Evolutionary conservation across 1,284 basidiomycete species (phyloP), one percentile per base, ranked within the genome.

Genomic region (Cutaneotrichosporon sp.): DNA sequence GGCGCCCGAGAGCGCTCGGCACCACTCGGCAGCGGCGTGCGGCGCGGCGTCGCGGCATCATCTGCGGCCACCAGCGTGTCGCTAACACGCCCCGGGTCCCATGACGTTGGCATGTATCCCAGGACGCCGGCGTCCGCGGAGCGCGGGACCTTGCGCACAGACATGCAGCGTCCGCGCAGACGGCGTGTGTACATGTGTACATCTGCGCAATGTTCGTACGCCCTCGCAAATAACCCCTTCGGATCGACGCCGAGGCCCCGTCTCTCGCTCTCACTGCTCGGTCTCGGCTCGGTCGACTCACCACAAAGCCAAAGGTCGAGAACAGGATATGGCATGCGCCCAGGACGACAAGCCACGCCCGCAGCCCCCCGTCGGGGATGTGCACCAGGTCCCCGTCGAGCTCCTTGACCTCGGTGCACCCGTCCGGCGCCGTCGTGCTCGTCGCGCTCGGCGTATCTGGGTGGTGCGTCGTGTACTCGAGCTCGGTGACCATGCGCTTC

Each of bases 321-420:
- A 69, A 69, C 34, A 63, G 20, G 20, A 65, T 62, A 27, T 69
- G 67, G 29, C 51, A 42, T 3, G 61, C 59, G 31, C 67, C 67
- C 2, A 58, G 34, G 9, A 69, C 65, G 45, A 69, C 65, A 5
- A 69, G 58, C 67, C 67, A 69, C 13, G 65, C 65, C 3, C 67
- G 57, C 49, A 54, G 33, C 24, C 67, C 67, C 2, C 66, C 65
- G 38, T 69, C 67, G 4, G 67, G 67, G 20, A 69, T 65, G 16
- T 64, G 62, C 18, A 65, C 61, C 18, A 64, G 54, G 24, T 61
- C 51, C 20, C 62, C 65, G 43, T 69, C 65, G 5, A 20, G 13
- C 29, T 67, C 63, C 27, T 58, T 58, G 27, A 57, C 46, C 18
- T 31, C 51, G 10, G 51, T 38, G 34, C 51, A 53, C 22, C 51